Evolutionary conservation across 208 protist genomes (phyloP), one percentile per base, ranked within the genome.

Genomic region (Leishmania major): DNA sequence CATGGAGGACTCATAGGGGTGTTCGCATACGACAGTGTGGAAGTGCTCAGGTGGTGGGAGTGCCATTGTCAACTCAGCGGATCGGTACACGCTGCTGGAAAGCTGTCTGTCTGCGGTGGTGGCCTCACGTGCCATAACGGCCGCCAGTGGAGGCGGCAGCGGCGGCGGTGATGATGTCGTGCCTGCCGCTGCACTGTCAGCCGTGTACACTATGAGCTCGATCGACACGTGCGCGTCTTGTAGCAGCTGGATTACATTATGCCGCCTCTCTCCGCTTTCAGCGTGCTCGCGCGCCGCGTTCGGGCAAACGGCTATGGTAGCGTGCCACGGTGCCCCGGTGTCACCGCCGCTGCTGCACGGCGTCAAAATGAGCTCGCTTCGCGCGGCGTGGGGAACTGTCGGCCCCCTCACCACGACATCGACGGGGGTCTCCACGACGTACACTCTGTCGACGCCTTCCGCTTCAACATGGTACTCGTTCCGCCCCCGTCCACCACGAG

Each of bases 1-100:
- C 67, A 93, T 69, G 66, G 80, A 89, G 1, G 77, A 31, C 66
- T 92, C 90, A 28, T 78, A 64, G 19, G 75, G 53, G 81, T 95
- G 92, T 78, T 88, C 87, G 82, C 92, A 93, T 11, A 95, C 87
- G 22, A 73, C 77, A 25, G 87, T 89, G 25, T 47, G 72, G 43
- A 93, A 93, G 19, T 71, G 35, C 62, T 84, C 71, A 25, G 88
- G 81, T 10, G 86, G 77, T 35, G 92, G 92, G 10, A 95, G 60
- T 1, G 80, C 86, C 37, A 95, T 74, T 49, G 82, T 73, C 51
- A 92, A 47, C 1, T 78, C 31, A 3, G 80, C 40, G 3, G 89
- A 90, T 15, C 88, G 60, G 78, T 92, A 92, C n/a, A 78, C 82
- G 79, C 82, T 55, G 6, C 31, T 37, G 19, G 19, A 37, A 43